Base-by-base conservation (phyloP, 441 rosid genomes). In the Aleurites moluccanus region DNA sequence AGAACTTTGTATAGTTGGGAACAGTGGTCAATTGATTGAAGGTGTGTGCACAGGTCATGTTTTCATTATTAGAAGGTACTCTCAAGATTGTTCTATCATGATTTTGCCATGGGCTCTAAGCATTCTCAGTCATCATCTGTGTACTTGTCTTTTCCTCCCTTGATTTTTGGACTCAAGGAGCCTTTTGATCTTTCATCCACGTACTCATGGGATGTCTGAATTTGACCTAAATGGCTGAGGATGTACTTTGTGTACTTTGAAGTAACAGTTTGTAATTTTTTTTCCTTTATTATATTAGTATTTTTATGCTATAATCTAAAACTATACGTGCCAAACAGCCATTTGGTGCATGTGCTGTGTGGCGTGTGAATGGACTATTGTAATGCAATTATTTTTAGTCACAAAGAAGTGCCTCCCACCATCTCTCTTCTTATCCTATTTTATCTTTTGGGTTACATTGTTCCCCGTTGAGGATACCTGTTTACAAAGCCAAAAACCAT, bases 11-110 rank as follows among this genome's bases (percentile, higher is more conserved):
- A 80, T 79, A 86, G 86, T 80, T 83, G 70, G 62, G 76, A 77
- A 81, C 71, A 67, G 79, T 76, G 71, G 75, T 85, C 57, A 69
- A 75, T 75, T 67, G 67, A 79, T 78, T 85, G 87, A 78, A 83
- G 84, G 82, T 77, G 57, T 70, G 88, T 79, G 88, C 88, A 80
- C 83, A 72, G 81, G 82, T 79, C 67, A 49, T 73, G 71, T 77
- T 79, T 65, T 78, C 50, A 57, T 75, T 73, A 61, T 74, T 61
- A 64, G 74, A 72, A 73, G 86, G 73, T 77, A 73, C 35, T 70
- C 65, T 72, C 50, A 75, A 78, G 82, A 84, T 81, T 64, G n/a
- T 74, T 72, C 81, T 72, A 64, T 60, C 68, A 50, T 78, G 75
- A 72, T 77, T 76, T 83, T 79, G 60, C 75, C 35, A 27, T 73